These are phyloP conservation scores for Cercis canadensis DNA, from an alignment of 306 rosid species.

Conservation along the genomic window DNA sequence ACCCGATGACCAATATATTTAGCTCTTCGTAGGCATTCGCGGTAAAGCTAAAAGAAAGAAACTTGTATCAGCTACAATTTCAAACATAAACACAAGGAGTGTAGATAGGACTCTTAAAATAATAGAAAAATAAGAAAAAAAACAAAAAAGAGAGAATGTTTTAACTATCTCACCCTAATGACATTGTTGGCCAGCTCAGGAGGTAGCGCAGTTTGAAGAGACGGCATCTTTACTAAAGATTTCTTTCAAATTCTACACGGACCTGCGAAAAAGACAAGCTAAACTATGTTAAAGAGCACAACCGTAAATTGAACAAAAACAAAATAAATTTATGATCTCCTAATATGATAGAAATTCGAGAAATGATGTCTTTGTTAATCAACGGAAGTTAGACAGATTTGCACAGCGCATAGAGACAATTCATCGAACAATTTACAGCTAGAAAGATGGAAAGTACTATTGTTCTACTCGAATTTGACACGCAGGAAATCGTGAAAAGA, in stretches of 20 bases:
- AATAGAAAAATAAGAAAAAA: background rate
- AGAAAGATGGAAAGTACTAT: background rate
- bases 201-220: constrained; percentile 92
- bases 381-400: background rate
- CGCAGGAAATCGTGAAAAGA: background rate
- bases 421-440: constrained; percentile 34
- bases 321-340: background rate
- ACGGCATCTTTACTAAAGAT: constrained; percentile 59
- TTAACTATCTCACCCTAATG: constrained; percentile 61
- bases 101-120: background rate
- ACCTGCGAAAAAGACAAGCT: constrained; percentile 24
- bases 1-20: constrained; percentile 87
- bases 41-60: constrained; percentile 67
- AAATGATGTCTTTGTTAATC: background rate
- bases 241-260: background rate
- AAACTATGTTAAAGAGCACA: background rate
- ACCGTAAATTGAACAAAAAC: background rate
- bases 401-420: constrained; percentile 2
- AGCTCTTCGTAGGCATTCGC: constrained; percentile 92
- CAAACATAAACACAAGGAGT: background rate
- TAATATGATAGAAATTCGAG: background rate
- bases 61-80: background rate
- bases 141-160: too few species aligned
- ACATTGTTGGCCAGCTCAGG: constrained; percentile 94
- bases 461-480: background rate